Evolutionary conservation across 345 rosid genomes (phyloP), one percentile per base, ranked within the genome.

Genomic region (Euphorbia lathyris): DNA sequence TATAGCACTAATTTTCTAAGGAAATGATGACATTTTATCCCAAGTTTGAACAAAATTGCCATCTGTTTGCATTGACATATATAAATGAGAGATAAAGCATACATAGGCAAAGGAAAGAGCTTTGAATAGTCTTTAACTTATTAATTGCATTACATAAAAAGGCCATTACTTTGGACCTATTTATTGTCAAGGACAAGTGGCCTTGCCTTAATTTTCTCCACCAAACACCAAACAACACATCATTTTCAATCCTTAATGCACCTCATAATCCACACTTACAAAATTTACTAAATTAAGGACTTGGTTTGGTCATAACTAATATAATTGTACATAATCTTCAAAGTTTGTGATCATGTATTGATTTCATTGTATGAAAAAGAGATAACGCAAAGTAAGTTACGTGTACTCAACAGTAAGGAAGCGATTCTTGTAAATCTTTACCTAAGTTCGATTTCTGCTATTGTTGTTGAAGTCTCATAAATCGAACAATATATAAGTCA

Each of bases 111-210:
- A 9, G 56, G 69, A 43, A 60, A 50, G 25, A 74, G 73, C 60
- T 63, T 70, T 53, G 22, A 70, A 40, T 12, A 66, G 27, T 48
- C 26, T 64, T 63, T 25, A 56, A 25, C 34, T 32, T 13, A 27
- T 30, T 20, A 7, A 22, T 72, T 68, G 14, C 43, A 43, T 70
- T 5, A 40, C 43, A 40, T 40, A 66, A 80, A 64, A 57, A 74
- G 62, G 74, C 43, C 56, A 62, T 47, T 58, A 66, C 74, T 71
- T 75, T 74, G 74, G 75, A 30, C 72, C 69, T 48, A 16, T 65
- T 68, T 57, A 23, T 34, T 45, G 59, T 25, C 65, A 47, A 65
- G 50, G 52, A 63, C 60, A 45, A 67, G 32, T 53, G 63, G 66
- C 68, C 73, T 66, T 58, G 66, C 68, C 71, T 66, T 58, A 43